phyloP scores from a whole-genome alignment of 257 asterid genomes.

The Nicotiana paniculata region DNA sequence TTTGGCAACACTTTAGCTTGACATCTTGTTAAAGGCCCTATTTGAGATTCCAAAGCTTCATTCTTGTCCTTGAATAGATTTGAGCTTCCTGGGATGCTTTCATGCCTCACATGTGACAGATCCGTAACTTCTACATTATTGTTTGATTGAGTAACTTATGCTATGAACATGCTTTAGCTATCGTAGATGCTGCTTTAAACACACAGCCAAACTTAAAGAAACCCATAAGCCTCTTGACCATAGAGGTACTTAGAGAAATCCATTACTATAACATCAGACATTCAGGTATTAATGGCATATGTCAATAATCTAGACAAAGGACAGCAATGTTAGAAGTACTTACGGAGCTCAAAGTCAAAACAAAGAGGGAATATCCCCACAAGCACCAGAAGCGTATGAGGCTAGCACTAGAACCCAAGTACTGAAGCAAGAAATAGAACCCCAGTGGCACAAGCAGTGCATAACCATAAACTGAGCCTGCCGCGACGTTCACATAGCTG shows the following conservation, averaged over 20 bases:
- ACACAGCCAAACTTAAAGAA: background rate
- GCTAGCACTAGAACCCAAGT: conserved; percentile 78
- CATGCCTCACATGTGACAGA: background rate
- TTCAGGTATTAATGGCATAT: background rate
- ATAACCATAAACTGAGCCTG: conserved; percentile 76
- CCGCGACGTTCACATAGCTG: conserved; percentile 72
- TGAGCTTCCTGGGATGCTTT: too few species aligned
- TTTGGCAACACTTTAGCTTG: too few species aligned
- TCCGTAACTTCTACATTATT: background rate
- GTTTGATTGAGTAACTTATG: background rate
- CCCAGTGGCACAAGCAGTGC: conserved; percentile 81
- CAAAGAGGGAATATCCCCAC: conserved; percentile 98
- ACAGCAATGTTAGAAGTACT: conserved; percentile 21
- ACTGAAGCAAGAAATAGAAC: conserved; percentile 83
- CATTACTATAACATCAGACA: background rate
- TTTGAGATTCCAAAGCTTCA: too few species aligned
- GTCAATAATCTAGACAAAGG: background rate
- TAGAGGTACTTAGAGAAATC: background rate
- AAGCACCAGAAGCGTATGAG: conserved; percentile 93
- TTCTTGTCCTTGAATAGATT: too few species aligned
- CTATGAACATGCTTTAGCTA: background rate
- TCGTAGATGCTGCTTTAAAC: background rate
- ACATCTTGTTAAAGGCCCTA: too few species aligned
- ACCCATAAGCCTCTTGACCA: background rate
- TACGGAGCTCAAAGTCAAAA: conserved; percentile 73